Evolutionary conservation across 495 filamentous ascomycete genomes (phyloP), one percentile per base, ranked within the genome.

Genomic region (Staphylotrichum longicolle): DNA sequence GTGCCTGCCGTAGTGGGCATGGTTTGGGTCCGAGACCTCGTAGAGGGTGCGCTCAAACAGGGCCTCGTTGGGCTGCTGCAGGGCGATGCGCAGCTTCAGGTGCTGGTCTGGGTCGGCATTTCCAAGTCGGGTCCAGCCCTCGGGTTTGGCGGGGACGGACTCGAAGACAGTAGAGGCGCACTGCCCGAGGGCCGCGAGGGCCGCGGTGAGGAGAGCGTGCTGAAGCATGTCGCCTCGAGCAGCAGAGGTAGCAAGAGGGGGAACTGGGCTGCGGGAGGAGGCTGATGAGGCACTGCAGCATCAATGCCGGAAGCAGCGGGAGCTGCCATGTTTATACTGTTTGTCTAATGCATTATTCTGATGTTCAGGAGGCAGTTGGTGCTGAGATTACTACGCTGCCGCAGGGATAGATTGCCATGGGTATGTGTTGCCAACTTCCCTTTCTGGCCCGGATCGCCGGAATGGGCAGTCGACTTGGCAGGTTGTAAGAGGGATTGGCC

Each of bases 51-150:
- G 53, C 53, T 56, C 53, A 14, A 56, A 56, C 2, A 56, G 30
- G 30, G 53, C 53, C 12, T 56, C 53, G 41, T 56, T 34, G 30
- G 53, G 53, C 30, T 56, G 53, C 4, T 56, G 53, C 40, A 56
- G 41, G 8, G 53, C 53, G 41, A 56, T 56, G 53, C 53, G 53
- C 14, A 56, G 53, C 30, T 34, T 44, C 20, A 56, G 53, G 27
- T 7, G 20, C 6, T 56, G 53, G 11, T 44, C 1, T 3, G 53
- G 20, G 0, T 40, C 33, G 5, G 53, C 53, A 30, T 56, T 11
- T 10, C 27, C 27, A 10, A 56, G 40, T 40, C 53, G 53, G 1
- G 53, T 56, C 53, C 53, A 56, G 20, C 53, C 53, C 6, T 3
- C n/a, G 5, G 53, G 53, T 4, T 56, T 44, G 27, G 41, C 40